phyloP scores from a whole-genome alignment of 2,329 filamentous ascomycete genomes.

The Fusarium chlamydosporum region DNA sequence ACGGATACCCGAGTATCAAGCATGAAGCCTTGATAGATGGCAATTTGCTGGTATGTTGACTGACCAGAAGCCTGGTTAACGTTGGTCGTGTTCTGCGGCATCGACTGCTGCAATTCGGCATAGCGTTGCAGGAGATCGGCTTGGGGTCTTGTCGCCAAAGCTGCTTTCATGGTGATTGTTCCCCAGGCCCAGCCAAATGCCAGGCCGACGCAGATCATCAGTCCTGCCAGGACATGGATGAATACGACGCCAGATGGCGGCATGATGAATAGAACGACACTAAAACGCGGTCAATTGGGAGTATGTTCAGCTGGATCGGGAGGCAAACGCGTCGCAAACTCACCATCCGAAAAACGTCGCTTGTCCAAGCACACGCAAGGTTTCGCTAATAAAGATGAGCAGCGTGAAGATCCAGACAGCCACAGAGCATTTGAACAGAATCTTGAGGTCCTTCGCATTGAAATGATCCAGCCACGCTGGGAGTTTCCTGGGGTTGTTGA shows the following conservation, averaged over 20 bases:
- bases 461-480: conserved; percentile 45
- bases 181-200: conserved; percentile 41
- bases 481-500: conserved; percentile 20
- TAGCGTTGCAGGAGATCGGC: conserved; percentile 33
- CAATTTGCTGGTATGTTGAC: conserved; percentile 25
- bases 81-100: conserved; percentile 40
- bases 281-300: conserved; percentile 1
- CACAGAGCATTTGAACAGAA: conserved; percentile 41
- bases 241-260: conserved; percentile 44
- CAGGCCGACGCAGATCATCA: conserved; percentile 35
- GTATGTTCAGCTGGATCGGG: too few relatives aligned
- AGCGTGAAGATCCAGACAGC: conserved; percentile 45
- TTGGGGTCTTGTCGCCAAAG: conserved; percentile 35
- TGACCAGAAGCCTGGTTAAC: conserved; percentile 27
- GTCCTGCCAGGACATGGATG: conserved; percentile 37
- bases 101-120: conserved; percentile 21
- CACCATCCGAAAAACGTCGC: conserved; percentile 31
- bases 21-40: conserved; percentile 38
- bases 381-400: conserved; percentile 41
- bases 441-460: conserved; percentile 45
- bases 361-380: conserved; percentile 34
- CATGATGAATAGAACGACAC: conserved; percentile 42
- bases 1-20: conserved; percentile 33
- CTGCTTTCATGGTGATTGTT: conserved; percentile 40
- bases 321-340: not conserved